Percentiles rank a stretch among this genome's conserved stretches.
phyloP scores from a whole-genome alignment of 2,329 filamentous ascomycete genomes.

The Colletotrichum orchidophilum region DNA sequence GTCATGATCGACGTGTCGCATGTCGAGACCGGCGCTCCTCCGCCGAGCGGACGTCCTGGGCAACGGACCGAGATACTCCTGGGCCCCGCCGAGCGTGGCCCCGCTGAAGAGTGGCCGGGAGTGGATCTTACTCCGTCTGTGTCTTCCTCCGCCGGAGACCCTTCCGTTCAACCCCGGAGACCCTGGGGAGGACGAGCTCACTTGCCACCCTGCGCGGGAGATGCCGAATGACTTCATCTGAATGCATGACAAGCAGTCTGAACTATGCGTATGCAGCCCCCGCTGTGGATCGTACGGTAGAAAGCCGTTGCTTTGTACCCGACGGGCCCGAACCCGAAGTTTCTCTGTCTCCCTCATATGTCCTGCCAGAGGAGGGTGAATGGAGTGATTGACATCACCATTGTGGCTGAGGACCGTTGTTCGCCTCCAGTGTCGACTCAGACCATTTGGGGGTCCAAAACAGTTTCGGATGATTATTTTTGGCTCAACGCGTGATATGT shows the following conservation, averaged over 20 bases:
- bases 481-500: not conserved
- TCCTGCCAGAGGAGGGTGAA: not conserved
- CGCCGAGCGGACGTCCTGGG: conserved; percentile 11
- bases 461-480: not conserved
- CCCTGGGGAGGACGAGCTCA: not conserved
- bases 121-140: conserved; percentile 1
- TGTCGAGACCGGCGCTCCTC: not conserved
- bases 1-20: conserved; percentile 13
- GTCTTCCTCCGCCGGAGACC: not conserved
- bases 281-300: not conserved
- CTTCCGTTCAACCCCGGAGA: not conserved
- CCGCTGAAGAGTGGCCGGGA: not conserved
- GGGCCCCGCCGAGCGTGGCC: not conserved
- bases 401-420: not conserved
- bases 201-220: not conserved
- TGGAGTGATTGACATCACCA: not conserved
- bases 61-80: not conserved
- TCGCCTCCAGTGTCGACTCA: not conserved
- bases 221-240: conserved; percentile 23
- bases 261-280: not conserved
- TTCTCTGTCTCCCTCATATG: not conserved
- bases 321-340: conserved; percentile 21
- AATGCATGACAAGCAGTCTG: not conserved
- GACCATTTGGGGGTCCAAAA: not conserved
- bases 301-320: not conserved